A percentile compares a stretch with the other conserved stretches of the same genome.
phyloP scores from a whole-genome alignment of 345 rosid genomes.

The Salix suchowensis region DNA sequence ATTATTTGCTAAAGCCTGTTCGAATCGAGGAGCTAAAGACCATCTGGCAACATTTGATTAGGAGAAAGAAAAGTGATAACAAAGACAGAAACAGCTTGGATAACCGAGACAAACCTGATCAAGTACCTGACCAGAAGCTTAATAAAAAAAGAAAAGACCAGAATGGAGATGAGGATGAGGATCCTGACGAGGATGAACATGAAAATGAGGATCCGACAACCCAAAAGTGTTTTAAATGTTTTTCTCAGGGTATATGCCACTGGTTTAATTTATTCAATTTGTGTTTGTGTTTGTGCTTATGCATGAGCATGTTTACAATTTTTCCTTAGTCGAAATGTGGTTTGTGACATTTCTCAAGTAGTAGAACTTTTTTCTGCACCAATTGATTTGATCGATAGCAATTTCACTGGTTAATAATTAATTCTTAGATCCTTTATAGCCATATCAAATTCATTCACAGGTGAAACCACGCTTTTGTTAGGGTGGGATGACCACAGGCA shows the following conservation, averaged over 20 bases:
- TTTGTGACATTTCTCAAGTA: not conserved
- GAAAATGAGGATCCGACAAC: conserved; percentile 28
- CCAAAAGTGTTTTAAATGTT: conserved; percentile 8
- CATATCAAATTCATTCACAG: not conserved
- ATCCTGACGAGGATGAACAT: conserved; percentile 20
- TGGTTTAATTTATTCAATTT: not conserved
- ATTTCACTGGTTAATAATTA: not conserved
- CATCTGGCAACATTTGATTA: conserved; percentile 35
- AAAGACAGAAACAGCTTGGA: conserved; percentile 18
- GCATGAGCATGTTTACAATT: no score
- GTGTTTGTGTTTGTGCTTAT: no score
- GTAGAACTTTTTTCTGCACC: not conserved
- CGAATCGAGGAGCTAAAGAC: conserved; percentile 31
- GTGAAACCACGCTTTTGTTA: not conserved
- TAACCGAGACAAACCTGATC: conserved; percentile 13
- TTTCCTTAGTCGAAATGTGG: not conserved
- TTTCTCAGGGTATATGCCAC: not conserved
- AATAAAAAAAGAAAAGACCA: conserved; percentile 32
- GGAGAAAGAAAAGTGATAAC: conserved; percentile 27
- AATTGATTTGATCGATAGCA: not conserved
- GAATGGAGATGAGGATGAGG: conserved; percentile 31
- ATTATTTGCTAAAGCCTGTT: conserved; percentile 32
- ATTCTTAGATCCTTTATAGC: not conserved
- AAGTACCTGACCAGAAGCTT: conserved; percentile 20
- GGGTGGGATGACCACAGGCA: conserved; percentile 39